phyloP scores from a whole-genome alignment of 352 stramenopile genomes.

The Lagenidium giganteum region DNA sequence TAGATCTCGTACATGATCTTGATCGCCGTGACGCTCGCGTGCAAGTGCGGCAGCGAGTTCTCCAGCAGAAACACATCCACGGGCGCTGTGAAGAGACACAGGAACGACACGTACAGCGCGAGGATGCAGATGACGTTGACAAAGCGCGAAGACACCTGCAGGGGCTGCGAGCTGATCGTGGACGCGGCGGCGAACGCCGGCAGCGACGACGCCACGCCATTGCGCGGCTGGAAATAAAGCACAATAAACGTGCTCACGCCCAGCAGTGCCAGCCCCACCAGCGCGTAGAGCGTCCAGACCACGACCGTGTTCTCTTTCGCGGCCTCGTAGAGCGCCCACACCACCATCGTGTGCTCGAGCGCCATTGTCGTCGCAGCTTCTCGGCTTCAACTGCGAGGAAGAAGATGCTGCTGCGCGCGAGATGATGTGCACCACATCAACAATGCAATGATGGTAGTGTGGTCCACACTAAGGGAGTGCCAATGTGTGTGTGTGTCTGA shows the following conservation, averaged over 20 bases:
- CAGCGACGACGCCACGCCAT: constrained; percentile 40
- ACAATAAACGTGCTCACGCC: constrained; percentile 44
- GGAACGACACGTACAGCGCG: constrained; percentile 61
- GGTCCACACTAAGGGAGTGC: no score
- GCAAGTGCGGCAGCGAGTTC: constrained; percentile 55
- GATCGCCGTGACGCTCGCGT: constrained; percentile 44
- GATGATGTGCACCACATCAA: neutral
- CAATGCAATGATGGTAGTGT: constrained; percentile 23
- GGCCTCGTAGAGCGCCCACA: constrained; percentile 6
- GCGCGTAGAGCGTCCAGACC: constrained; percentile 59
- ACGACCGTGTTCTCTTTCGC: constrained; percentile 37
- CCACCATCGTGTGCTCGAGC: neutral
- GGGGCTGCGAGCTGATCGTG: constrained; percentile 47
- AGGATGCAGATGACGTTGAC: constrained; percentile 65
- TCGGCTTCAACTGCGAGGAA: neutral
- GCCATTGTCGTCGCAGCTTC: no score
- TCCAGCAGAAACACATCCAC: constrained; percentile 79
- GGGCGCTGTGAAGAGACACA: constrained; percentile 75
- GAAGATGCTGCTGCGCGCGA: neutral
- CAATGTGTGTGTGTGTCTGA: no score
- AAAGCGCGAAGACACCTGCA: constrained; percentile 63
- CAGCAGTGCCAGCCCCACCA: constrained; percentile 52
- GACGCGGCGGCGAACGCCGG: constrained; percentile 47
- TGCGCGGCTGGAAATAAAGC: constrained; percentile 59
- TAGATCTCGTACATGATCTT: constrained; percentile 68